These are phyloP conservation scores for Grosmannia serpens DNA, from an alignment of 2,329 filamentous ascomycete genomes.

Conservation along the genomic window DNA sequence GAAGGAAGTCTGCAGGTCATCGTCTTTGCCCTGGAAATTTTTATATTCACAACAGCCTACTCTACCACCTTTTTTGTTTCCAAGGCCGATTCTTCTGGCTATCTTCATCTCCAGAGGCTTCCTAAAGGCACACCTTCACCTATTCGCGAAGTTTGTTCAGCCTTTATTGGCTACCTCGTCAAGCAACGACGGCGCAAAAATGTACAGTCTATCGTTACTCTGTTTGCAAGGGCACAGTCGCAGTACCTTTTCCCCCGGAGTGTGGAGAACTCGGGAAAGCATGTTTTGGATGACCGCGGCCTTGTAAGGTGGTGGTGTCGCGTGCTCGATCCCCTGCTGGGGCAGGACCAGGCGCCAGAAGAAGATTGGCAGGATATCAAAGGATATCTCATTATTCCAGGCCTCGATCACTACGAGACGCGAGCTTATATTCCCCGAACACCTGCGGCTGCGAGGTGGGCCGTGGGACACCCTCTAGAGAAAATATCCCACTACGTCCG, in stretches of 20 bases:
- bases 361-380: conserved; percentile 38
- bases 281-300: conserved; percentile 81
- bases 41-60: conserved; percentile 72
- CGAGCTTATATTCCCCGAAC: conserved; percentile 61
- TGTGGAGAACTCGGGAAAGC: conserved; percentile 71
- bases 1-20: conserved; percentile 35
- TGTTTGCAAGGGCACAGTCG: conserved; percentile 84
- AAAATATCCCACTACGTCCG: conserved; percentile 50
- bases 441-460: conserved; percentile 44
- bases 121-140: conserved; percentile 57
- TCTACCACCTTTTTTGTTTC: conserved; percentile 87
- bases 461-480: conserved; percentile 61
- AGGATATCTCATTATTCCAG: conserved; percentile 78
- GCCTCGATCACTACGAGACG: conserved; percentile 71
- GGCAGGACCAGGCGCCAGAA: conserved; percentile 12
- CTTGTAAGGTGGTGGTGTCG: conserved; percentile 95
- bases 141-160: conserved; percentile 59
- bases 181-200: conserved; percentile 51
- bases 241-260: conserved; percentile 95
- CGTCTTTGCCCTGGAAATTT: conserved; percentile 73
- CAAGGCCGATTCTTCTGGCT: conserved; percentile 94
- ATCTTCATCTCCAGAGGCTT: conserved; percentile 55
- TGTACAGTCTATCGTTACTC: conserved; percentile 64
- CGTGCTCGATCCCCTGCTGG: conserved; percentile 66
- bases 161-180: conserved; percentile 68